A percentile compares a stretch with the other conserved stretches of the same genome.
Conservation (phyloP, 768 basidiomycete species). For the Holtermannia corniformis region DNA sequence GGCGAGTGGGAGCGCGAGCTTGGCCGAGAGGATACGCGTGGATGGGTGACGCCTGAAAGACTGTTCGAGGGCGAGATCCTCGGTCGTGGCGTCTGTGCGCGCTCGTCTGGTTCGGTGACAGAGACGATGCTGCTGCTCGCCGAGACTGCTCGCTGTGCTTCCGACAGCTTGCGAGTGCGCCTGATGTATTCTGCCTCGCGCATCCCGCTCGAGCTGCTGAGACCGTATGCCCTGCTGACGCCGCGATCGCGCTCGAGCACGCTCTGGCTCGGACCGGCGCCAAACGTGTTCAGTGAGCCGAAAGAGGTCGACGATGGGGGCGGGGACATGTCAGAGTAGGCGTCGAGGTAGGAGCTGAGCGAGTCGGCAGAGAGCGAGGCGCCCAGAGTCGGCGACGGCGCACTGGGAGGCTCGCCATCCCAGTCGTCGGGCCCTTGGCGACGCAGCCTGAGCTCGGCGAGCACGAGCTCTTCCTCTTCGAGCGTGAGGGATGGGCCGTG, state of each 20-base stretch:
- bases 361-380: neutral
- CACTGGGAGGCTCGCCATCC: slow-evolving; percentile 21
- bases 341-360: neutral
- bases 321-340: slow-evolving; percentile 8
- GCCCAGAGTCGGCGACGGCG: neutral
- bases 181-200: slow-evolving; percentile 27
- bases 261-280: slow-evolving; percentile 16
- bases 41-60: neutral
- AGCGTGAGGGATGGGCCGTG: slow-evolving; percentile 22
- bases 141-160: neutral
- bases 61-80: too few species aligned
- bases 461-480: slow-evolving; percentile 33
- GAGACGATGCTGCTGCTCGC: neutral
- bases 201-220: slow-evolving; percentile 24
- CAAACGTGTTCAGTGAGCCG: slow-evolving; percentile 23
- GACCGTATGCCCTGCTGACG: slow-evolving; percentile 14
- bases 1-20: neutral
- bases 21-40: neutral
- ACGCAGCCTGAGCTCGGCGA: slow-evolving; percentile 21
- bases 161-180: neutral
- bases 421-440: slow-evolving; percentile 9
- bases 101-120: too few species aligned
- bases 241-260: neutral
- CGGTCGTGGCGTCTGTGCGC: too few species aligned
- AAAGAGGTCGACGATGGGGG: slow-evolving; percentile 27